phyloP scores from a whole-genome alignment of 306 rosid genomes.

The Alnus glutinosa region DNA sequence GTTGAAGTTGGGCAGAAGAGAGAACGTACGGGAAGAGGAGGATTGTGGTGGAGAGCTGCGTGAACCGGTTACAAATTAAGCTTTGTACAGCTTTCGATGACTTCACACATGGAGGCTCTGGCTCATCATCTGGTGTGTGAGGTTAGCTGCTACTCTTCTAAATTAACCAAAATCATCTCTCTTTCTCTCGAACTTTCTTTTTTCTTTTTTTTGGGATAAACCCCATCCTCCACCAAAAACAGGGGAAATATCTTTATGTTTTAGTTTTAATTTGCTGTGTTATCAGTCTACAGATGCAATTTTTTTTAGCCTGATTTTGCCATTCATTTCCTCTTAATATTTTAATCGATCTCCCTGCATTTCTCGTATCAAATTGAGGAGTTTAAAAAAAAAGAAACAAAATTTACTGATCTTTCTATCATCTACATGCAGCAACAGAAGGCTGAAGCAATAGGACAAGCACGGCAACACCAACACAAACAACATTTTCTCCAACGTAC shows the following conservation, averaged over 20 bases:
- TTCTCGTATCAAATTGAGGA: neutral
- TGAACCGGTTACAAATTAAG: neutral
- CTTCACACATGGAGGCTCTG: constrained; percentile 16
- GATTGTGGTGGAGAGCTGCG: neutral
- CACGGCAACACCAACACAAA: neutral
- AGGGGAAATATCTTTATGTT: neutral
- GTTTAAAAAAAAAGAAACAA: neutral
- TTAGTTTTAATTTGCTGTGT: neutral
- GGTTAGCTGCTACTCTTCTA: constrained; percentile 16
- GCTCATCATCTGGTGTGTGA: constrained; percentile 29
- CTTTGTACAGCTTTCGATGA: neutral
- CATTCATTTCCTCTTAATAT: neutral
- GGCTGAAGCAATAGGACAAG: constrained; percentile 10
- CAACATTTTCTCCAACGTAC: constrained; percentile 3
- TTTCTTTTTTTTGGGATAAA: neutral
- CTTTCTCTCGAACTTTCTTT: neutral
- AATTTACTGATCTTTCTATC: neutral
- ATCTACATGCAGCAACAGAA: constrained; percentile 21
- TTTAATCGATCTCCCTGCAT: neutral
- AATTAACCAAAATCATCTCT: neutral
- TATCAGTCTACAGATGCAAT: no score
- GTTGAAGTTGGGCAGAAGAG: constrained; percentile 35
- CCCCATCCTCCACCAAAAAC: no score
- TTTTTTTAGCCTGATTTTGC: no score
- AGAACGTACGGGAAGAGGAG: constrained; percentile 31